These are phyloP conservation scores for Grosmannia clavigera DNA, from an alignment of 2,329 filamentous ascomycete species.

Conservation along the genomic window DNA sequence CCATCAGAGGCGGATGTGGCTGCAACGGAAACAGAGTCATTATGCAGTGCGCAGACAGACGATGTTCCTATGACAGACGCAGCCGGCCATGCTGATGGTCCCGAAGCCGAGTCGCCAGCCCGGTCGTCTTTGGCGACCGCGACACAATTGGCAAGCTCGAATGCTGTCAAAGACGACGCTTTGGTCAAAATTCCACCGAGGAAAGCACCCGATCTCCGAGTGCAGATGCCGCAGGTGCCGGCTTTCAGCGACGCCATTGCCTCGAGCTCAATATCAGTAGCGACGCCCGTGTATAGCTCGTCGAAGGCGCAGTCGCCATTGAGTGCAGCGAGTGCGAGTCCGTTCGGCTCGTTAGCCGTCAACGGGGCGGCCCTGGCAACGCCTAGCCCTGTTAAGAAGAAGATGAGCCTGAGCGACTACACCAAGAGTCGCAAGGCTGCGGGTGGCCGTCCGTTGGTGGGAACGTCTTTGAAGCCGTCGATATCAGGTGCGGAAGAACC, in stretches of 20 bases:
- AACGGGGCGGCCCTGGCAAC: conserved; percentile 30
- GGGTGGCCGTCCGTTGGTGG: conserved; percentile 25
- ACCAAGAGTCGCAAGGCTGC: conserved; percentile 45
- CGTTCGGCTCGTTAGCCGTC: conserved; percentile 28
- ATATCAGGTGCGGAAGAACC: conserved; percentile 26
- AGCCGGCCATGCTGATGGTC: neutral
- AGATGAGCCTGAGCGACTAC: conserved; percentile 54
- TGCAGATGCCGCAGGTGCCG: conserved; percentile 46
- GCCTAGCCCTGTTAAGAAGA: conserved; percentile 54
- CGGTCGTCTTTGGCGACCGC: neutral
- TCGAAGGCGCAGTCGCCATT: conserved; percentile 39
- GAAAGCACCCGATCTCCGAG: conserved; percentile 33
- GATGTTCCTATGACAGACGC: conserved; percentile 17
- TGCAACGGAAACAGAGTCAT: neutral
- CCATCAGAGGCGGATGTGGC: neutral
- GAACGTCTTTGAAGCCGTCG: conserved; percentile 25
- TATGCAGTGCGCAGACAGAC: neutral
- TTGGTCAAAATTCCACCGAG: conserved; percentile 15
- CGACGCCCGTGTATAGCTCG: conserved; percentile 33
- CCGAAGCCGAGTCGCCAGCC: neutral
- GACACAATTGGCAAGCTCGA: neutral
- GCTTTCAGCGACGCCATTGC: conserved; percentile 24
- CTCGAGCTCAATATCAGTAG: conserved; percentile 17
- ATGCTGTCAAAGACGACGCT: neutral
- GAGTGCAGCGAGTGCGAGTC: conserved; percentile 26